Evolutionary conservation across 2,329 filamentous ascomycete species (phyloP), one percentile per base, ranked within the genome.

Genomic region (Ascochyta pisi): DNA sequence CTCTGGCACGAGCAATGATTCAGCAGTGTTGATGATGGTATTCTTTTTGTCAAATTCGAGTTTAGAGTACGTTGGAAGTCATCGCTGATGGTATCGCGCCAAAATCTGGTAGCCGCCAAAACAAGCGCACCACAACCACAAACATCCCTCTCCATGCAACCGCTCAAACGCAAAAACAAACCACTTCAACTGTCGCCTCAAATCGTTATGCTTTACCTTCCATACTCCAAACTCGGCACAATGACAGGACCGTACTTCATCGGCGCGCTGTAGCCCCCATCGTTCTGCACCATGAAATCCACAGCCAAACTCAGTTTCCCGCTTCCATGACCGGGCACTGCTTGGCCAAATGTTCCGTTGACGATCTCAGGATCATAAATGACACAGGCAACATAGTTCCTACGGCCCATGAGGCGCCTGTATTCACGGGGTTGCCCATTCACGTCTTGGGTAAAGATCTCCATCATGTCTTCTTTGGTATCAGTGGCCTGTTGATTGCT

Each of bases 391-490:
- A 94, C 88, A 71, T 98, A 99, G 73, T 97, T 98, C 55, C 95
- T 83, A 38, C 94, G 83, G 0, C 89, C 92, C 92, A 99, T 99
- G 47, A 99, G 84, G 70, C 94, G 90, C 79, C 93, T 93, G 71
- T 93, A 83, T 75, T 97, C 94, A 42, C 93, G 84, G 0, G 87
- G 82, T 33, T 86, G 82, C n/a, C 95, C 94, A 50, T 89, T 91
- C 15, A 95, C 92, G 67, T 99, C 95, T 7, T 89, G 91, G 69
- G 95, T 92, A 84, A 99, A 99, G 64, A 99, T 96, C 80, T 99
- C 95, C 90, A 99, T 96, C 95, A 99, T 99, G 78, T 99, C 95
- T 76, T 99, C 95, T 77, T 99, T 98, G 42, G 95, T 99, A 74
- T 99, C 95, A 1, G 88, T 89, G 1, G 89, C 88, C 62, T 86